A percentile compares a stretch with the other conserved stretches of the same genome.
Evolutionary conservation across 2,329 filamentous ascomycete species (phyloP).

Genomic region (Bipolaris bicolor): DNA sequence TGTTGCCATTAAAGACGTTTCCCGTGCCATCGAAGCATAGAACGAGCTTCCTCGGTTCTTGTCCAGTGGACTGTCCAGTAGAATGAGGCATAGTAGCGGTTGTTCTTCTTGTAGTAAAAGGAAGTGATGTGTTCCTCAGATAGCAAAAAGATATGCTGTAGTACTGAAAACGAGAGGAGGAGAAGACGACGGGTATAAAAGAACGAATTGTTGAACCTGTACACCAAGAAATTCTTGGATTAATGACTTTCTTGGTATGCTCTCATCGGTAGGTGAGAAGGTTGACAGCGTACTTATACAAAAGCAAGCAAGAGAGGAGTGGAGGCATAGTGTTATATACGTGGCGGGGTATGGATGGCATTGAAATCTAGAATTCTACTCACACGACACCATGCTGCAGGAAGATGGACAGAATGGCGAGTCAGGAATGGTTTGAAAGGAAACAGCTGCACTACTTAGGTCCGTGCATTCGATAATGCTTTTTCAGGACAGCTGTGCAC

Average conservation of each 20-base stretch:
- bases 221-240: too few species aligned
- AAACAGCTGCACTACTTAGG: background rate
- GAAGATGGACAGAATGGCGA: background rate
- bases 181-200: background rate
- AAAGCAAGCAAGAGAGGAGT: background rate
- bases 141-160: background rate
- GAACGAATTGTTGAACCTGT: background rate
- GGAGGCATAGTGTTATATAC: background rate
- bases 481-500: background rate
- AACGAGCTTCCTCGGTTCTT: slow-evolving; percentile 12
- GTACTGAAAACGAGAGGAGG: background rate
- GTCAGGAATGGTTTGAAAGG: background rate
- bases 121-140: background rate
- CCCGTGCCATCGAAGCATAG: slow-evolving; percentile 35
- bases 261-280: too few species aligned
- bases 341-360: background rate
- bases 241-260: too few species aligned
- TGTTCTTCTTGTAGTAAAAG: background rate
- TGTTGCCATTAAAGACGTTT: slow-evolving; percentile 24
- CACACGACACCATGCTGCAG: background rate
- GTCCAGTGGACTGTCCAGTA: background rate
- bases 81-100: background rate
- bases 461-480: background rate
- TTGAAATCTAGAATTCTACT: background rate
- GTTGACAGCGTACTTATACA: background rate